Conservation (phyloP, 2,329 filamentous ascomycete genomes). For the Paracamarosporium sp. region DNA sequence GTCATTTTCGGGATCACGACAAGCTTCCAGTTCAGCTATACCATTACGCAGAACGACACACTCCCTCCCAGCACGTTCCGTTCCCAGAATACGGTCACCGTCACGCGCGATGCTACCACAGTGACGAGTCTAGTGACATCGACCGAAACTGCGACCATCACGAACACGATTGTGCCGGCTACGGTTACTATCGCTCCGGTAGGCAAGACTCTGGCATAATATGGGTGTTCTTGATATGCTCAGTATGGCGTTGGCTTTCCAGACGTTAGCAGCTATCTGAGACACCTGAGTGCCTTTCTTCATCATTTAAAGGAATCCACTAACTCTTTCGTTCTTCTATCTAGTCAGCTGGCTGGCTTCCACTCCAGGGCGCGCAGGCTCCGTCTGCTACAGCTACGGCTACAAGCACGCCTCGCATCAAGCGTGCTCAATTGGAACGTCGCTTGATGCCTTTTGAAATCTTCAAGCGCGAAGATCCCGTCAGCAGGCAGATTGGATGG, state of each 20-base stretch:
- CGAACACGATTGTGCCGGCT: slow-evolving; percentile 17
- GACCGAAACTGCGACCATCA: slow-evolving; percentile 19
- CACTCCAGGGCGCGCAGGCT: slow-evolving; percentile 12
- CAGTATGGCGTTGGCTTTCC: no score
- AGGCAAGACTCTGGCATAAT: neutral
- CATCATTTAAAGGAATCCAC: neutral
- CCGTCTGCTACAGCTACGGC: slow-evolving; percentile 11
- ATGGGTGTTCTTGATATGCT: neutral
- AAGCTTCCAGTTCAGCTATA: slow-evolving; percentile 21
- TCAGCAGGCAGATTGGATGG: slow-evolving; percentile 22
- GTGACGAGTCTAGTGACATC: slow-evolving; percentile 25
- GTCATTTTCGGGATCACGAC: slow-evolving; percentile 17
- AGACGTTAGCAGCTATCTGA: neutral
- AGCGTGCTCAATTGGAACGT: slow-evolving; percentile 19
- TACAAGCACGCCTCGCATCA: slow-evolving; percentile 23
- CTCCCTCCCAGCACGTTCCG: slow-evolving; percentile 9
- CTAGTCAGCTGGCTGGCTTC: slow-evolving; percentile 20
- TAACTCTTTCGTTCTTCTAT: neutral
- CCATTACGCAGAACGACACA: slow-evolving; percentile 8
- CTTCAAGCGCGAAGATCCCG: slow-evolving; percentile 24
- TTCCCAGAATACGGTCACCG: slow-evolving; percentile 18
- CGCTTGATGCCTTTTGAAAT: slow-evolving; percentile 9
- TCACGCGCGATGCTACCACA: slow-evolving; percentile 28
- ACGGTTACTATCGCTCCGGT: slow-evolving; percentile 19
- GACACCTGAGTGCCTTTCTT: neutral